A percentile compares a stretch with the other conserved stretches of the same genome.
Conservation (phyloP, 192 early-diverging fungal genomes). For the Linnemannia elongata region DNA sequence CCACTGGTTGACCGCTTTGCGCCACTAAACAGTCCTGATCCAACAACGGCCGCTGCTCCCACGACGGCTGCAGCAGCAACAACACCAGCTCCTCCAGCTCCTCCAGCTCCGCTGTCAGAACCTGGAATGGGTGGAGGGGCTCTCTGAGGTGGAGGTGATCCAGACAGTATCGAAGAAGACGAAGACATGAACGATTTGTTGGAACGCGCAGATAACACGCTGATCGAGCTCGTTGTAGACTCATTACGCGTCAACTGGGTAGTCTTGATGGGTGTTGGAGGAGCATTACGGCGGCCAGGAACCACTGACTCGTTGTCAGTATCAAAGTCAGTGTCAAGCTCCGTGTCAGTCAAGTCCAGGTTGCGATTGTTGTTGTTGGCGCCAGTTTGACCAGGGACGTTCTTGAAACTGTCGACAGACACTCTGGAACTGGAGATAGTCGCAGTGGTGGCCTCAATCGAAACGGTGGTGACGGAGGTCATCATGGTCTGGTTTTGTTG, state of each 20-base stretch:
- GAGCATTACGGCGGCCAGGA: not conserved
- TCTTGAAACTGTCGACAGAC: conserved; percentile 48
- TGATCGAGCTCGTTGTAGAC: conserved; percentile 37
- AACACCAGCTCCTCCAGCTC: not conserved
- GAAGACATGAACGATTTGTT: conserved; percentile 32
- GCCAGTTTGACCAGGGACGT: conserved; percentile 32
- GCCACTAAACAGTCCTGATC: conserved; percentile 24
- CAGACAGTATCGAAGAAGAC: conserved; percentile 29
- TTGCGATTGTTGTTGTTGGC: not conserved
- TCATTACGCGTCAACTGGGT: conserved; percentile 32
- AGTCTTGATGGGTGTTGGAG: conserved; percentile 13
- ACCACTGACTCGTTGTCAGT: conserved; percentile 32
- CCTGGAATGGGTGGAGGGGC: conserved; percentile 43
- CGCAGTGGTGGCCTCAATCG: conserved; percentile 46
- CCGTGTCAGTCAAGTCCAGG: conserved; percentile 6
- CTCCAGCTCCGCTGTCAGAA: not conserved
- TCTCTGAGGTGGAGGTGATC: conserved; percentile 46
- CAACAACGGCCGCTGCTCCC: not conserved
- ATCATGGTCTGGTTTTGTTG: conserved; percentile 20
- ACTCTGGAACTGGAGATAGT: conserved; percentile 40
- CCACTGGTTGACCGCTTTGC: conserved; percentile 41
- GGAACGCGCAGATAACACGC: conserved; percentile 19
- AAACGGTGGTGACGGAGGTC: conserved; percentile 44
- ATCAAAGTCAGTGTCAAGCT: conserved; percentile 37
- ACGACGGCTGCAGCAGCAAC: not conserved